phyloP scores from a whole-genome alignment of 2,329 filamentous ascomycete genomes.

The Blastomyces gilchristii region DNA sequence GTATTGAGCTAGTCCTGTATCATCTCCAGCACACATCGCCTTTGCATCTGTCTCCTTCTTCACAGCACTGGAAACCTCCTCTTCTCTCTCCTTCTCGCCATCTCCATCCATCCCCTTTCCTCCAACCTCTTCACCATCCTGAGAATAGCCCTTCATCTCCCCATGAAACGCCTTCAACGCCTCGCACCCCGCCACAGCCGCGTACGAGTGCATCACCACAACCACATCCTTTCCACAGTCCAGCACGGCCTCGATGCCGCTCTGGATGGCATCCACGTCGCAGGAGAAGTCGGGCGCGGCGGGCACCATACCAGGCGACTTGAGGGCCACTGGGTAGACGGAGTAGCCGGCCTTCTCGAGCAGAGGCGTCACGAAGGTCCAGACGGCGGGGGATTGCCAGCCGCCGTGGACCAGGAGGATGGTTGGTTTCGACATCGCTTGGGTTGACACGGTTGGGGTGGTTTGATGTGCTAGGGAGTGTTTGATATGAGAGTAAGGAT shows the following conservation, averaged over 20 bases:
- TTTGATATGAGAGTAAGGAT: not conserved
- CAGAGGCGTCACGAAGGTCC: conserved; percentile 9
- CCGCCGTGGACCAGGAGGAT: conserved; percentile 12
- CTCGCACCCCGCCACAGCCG: conserved; percentile 15
- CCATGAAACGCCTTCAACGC: conserved; percentile 13
- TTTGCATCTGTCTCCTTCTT: not conserved
- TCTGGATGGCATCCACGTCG: conserved; percentile 12
- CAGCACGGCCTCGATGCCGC: conserved; percentile 12
- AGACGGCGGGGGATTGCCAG: conserved; percentile 11
- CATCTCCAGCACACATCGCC: too few species aligned
- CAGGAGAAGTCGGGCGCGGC: conserved; percentile 6
- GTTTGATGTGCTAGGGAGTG: not conserved
- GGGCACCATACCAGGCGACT: conserved; percentile 6
- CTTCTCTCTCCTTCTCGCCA: too few species aligned
- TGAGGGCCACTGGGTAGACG: conserved; percentile 7
- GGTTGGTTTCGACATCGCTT: conserved; percentile 13
- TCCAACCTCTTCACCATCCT: not conserved
- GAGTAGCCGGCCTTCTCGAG: conserved; percentile 12
- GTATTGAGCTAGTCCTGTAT: not conserved
- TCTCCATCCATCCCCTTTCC: too few species aligned
- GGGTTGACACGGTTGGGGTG: not conserved
- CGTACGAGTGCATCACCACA: conserved; percentile 17
- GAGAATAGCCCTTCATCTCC: not conserved
- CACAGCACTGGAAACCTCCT: not conserved
- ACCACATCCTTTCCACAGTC: conserved; percentile 15